Evolutionary conservation across 192 early-diverging fungal species (phyloP).

Genomic region (Podila clonocystis): DNA sequence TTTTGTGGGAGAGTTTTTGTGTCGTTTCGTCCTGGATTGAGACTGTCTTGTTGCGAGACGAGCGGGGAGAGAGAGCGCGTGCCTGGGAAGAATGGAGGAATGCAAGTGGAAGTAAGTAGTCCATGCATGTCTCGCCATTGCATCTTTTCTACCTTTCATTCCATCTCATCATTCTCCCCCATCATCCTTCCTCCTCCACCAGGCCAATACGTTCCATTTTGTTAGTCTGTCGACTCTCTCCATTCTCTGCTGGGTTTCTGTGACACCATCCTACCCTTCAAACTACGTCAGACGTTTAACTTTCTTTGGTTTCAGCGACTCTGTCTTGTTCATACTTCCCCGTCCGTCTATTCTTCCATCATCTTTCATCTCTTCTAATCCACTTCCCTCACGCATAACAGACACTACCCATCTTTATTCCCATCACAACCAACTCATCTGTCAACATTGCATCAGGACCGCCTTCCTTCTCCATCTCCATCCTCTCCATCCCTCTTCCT

Average conservation of each 20-base stretch:
- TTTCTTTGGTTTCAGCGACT: too few species aligned
- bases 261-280: not conserved
- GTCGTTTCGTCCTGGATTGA: not conserved
- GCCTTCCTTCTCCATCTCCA: not conserved
- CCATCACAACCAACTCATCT: not conserved
- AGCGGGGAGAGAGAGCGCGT: too few species aligned
- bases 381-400: not conserved
- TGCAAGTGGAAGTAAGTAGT: too few species aligned
- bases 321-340: slow-evolving; percentile 6
- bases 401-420: not conserved
- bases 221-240: not conserved
- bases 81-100: too few species aligned
- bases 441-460: too few species aligned
- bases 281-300: too few species aligned
- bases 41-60: too few species aligned
- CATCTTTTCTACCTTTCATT: not conserved
- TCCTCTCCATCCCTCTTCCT: not conserved
- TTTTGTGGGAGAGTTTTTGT: not conserved
- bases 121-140: too few species aligned
- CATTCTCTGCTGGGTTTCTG: not conserved
- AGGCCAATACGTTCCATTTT: too few species aligned
- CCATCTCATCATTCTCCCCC: not conserved
- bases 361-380: not conserved
- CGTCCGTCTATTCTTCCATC: too few species aligned
- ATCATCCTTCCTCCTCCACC: not conserved